Evolutionary conservation across 805 yeast genomes (phyloP).

Genomic region (Candida ascalaphidarum): DNA sequence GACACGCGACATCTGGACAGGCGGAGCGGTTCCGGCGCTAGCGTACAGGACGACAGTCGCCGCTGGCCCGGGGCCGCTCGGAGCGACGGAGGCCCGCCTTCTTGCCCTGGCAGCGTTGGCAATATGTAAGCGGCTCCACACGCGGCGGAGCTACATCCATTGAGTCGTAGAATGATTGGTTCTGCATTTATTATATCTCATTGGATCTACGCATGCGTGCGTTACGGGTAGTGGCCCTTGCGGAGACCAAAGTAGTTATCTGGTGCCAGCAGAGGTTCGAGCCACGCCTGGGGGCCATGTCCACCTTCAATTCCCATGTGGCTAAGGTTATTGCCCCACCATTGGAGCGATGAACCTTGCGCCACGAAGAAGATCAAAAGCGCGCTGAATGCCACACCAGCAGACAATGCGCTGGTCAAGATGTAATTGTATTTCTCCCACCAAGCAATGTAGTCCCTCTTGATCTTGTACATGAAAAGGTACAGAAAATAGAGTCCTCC

Average conservation of each 20-base stretch:
- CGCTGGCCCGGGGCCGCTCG: no score
- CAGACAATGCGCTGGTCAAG: slow-evolving; percentile 46
- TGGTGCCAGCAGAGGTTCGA: slow-evolving; percentile 11
- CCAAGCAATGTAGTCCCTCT: slow-evolving; percentile 43
- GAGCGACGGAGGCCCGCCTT: no score
- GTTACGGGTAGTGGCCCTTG: slow-evolving; percentile 10
- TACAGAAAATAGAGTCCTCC: slow-evolving; percentile 54
- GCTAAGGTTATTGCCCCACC: slow-evolving; percentile 57
- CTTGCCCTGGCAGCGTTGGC: no score
- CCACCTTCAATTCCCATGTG: slow-evolving; percentile 30
- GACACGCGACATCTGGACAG: no score
- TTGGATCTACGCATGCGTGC: no score
- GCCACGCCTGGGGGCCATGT: slow-evolving; percentile 17
- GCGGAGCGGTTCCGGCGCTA: no score
- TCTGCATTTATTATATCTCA: no score
- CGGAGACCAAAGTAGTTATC: slow-evolving; percentile 15
- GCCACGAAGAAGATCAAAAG: slow-evolving; percentile 50
- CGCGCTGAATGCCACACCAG: slow-evolving; percentile 59
- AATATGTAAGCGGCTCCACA: no score
- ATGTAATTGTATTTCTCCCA: slow-evolving; percentile 71
- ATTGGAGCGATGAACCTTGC: slow-evolving; percentile 30
- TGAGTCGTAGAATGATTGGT: no score
- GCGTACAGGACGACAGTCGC: no score
- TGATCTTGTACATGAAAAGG: slow-evolving; percentile 47
- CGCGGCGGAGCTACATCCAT: no score